These are phyloP conservation scores for Funneliformis geosporum DNA, from an alignment of 192 early-diverging fungal genomes.

Conservation along the genomic window DNA sequence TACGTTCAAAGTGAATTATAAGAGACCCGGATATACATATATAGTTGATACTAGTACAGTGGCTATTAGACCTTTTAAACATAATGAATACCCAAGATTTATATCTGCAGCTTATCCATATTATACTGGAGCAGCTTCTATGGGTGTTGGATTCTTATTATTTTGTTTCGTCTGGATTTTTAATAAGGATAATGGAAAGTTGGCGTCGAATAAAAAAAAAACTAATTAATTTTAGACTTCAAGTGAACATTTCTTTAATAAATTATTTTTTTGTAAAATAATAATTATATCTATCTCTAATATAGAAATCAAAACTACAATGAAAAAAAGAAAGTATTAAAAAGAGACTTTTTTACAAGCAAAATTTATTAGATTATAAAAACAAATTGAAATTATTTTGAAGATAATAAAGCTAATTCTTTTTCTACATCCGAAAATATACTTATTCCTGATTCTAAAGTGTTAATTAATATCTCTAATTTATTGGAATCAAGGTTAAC, in stretches of 20 bases:
- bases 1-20: conserved; percentile 94
- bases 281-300: too few relatives aligned
- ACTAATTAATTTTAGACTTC: background rate
- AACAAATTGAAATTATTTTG: too few relatives aligned
- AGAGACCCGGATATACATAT: conserved; percentile 78
- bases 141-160: conserved; percentile 83
- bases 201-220: conserved; percentile 17
- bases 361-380: too few relatives aligned
- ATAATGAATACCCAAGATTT: conserved; percentile 96
- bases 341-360: too few relatives aligned
- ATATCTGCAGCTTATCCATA: conserved; percentile 93
- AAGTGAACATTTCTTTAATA: too few relatives aligned
- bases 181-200: conserved; percentile 33
- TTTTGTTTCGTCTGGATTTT: conserved; percentile 82
- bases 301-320: too few relatives aligned
- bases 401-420: conserved; percentile 28
- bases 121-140: conserved; percentile 81
- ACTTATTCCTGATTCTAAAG: conserved; percentile 45
- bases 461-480: conserved; percentile 43
- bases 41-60: conserved; percentile 75
- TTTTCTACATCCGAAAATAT: conserved; percentile 44
- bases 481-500: conserved; percentile 29
- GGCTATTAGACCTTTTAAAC: conserved; percentile 86
- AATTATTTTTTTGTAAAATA: too few relatives aligned
- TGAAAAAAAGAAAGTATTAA: too few relatives aligned